A percentile compares a stretch with the other conserved stretches of the same genome.
Evolutionary conservation across 1,284 basidiomycete genomes (phyloP).

Genomic region (Amylostereum chailletii): DNA sequence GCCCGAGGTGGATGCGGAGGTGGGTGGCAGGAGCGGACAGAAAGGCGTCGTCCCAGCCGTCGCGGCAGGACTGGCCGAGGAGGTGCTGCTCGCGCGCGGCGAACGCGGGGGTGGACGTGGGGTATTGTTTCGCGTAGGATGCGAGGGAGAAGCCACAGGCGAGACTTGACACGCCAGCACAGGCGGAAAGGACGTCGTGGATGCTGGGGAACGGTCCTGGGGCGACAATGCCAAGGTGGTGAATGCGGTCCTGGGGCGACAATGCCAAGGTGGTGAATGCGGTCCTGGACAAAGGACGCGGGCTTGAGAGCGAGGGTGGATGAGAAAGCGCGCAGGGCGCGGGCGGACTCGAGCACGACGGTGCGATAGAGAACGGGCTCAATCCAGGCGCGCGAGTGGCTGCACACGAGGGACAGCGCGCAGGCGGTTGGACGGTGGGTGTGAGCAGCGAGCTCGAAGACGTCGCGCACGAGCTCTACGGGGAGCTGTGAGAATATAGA

Average conservation of each 20-base stretch:
- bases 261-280: slow-evolving; percentile 18
- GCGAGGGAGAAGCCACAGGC: slow-evolving; percentile 29
- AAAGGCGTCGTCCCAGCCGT: slow-evolving; percentile 26
- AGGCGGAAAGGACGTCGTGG: slow-evolving; percentile 22
- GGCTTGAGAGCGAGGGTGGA: slow-evolving; percentile 21
- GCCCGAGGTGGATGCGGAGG: slow-evolving; percentile 27
- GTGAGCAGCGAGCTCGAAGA: slow-evolving; percentile 27
- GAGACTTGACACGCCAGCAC: slow-evolving; percentile 25
- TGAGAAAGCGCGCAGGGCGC: slow-evolving; percentile 23
- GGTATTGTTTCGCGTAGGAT: slow-evolving; percentile 18
- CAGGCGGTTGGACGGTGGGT: slow-evolving; percentile 21
- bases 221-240: slow-evolving; percentile 24
- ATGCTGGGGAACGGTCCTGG: slow-evolving; percentile 27
- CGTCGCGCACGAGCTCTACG: slow-evolving; percentile 25
- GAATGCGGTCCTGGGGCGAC: slow-evolving; percentile 24
- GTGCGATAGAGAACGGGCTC: slow-evolving; percentile 30
- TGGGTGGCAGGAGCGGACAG: slow-evolving; percentile 24
- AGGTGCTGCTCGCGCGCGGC: slow-evolving; percentile 27
- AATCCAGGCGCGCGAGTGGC: slow-evolving; percentile 22
- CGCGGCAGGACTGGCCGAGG: slow-evolving; percentile 26
- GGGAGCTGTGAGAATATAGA: slow-evolving; percentile 24
- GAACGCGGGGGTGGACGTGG: slow-evolving; percentile 15
- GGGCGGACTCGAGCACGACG: slow-evolving; percentile 26
- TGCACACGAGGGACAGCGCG: slow-evolving; percentile 26
- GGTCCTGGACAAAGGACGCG: slow-evolving; percentile 6